phyloP scores from a whole-genome alignment of 768 basidiomycete species.

The Termitomyces sp. region DNA sequence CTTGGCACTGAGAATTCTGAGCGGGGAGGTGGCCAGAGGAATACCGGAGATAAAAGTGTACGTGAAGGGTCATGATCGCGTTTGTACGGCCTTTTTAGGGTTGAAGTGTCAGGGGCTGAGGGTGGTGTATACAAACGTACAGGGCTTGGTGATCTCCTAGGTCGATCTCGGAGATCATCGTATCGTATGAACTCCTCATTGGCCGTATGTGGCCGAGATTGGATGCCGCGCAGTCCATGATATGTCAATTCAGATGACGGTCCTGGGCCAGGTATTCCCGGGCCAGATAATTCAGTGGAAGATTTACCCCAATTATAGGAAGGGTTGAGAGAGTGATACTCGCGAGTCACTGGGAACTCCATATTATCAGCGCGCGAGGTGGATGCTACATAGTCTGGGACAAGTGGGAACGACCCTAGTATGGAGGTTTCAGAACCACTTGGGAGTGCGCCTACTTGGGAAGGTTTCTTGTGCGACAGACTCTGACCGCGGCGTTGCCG shows the following conservation, averaged over 20 bases:
- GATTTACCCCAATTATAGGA: slow-evolving; percentile 27
- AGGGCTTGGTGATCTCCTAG: slow-evolving; percentile 15
- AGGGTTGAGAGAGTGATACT: slow-evolving; percentile 21
- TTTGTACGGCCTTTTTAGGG: slow-evolving; percentile 11
- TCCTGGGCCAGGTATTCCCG: slow-evolving; percentile 44
- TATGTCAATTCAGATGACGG: slow-evolving; percentile 4
- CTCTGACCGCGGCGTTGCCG: slow-evolving; percentile 66
- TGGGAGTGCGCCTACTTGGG: slow-evolving; percentile 61
- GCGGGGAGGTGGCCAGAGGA: slow-evolving; percentile 13
- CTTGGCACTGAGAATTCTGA: slow-evolving; percentile 5
- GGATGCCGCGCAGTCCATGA: neutral
- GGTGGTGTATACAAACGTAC: slow-evolving; percentile 17
- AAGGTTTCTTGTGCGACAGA: slow-evolving; percentile 44
- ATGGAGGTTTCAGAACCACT: slow-evolving; percentile 31
- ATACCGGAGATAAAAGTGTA: slow-evolving; percentile 28
- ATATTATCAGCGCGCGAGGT: neutral
- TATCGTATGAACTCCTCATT: slow-evolving; percentile 4
- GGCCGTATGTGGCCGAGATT: slow-evolving; percentile 3
- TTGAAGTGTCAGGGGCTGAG: slow-evolving; percentile 19
- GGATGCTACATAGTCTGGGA: slow-evolving; percentile 5
- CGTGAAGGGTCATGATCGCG: slow-evolving; percentile 21
- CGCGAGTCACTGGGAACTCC: slow-evolving; percentile 8
- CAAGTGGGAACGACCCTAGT: slow-evolving; percentile 9
- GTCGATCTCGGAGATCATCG: neutral
- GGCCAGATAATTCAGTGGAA: slow-evolving; percentile 41